A percentile compares a stretch with the other conserved stretches of the same genome.
Conservation (phyloP, 1,284 basidiomycete genomes). For the Moesziomyces aphidis region DNA sequence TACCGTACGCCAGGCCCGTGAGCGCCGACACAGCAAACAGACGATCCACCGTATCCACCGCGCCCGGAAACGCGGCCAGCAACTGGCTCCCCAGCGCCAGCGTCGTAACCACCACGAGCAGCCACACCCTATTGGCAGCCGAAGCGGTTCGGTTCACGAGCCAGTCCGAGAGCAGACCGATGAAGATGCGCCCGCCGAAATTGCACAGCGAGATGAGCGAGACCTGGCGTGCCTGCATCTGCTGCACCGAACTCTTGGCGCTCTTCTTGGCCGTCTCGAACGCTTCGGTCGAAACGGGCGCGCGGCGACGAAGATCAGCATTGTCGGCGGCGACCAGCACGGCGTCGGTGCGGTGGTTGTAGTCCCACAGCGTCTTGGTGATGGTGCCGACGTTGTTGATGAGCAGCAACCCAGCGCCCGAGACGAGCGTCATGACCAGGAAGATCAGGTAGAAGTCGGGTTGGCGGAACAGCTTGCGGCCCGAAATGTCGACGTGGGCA, state of each 20-base stretch:
- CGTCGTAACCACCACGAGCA: conserved; percentile 58
- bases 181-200: conserved; percentile 81
- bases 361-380: conserved; percentile 82
- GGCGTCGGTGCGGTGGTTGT: conserved; percentile 70
- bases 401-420: conserved; percentile 89
- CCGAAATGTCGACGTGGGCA: conserved; percentile 70
- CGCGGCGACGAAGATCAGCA: conserved; percentile 1
- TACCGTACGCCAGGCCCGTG: conserved; percentile 81
- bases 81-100: conserved; percentile 58
- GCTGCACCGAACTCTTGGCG: conserved; percentile 76
- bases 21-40: conserved; percentile 82
- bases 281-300: background rate
- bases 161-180: conserved; percentile 81
- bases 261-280: conserved; percentile 69
- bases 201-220: conserved; percentile 86
- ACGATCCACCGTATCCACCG: conserved; percentile 74
- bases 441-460: conserved; percentile 82
- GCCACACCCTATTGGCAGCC: conserved; percentile 50
- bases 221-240: conserved; percentile 80
- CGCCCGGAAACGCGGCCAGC: conserved; percentile 58
- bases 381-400: conserved; percentile 97
- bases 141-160: conserved; percentile 45
- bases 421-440: conserved; percentile 78
- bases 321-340: conserved; percentile 22
- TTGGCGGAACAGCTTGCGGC: conserved; percentile 71